Conservation (phyloP, 2,329 filamentous ascomycete genomes). For the Venturiaceae sp. region DNA sequence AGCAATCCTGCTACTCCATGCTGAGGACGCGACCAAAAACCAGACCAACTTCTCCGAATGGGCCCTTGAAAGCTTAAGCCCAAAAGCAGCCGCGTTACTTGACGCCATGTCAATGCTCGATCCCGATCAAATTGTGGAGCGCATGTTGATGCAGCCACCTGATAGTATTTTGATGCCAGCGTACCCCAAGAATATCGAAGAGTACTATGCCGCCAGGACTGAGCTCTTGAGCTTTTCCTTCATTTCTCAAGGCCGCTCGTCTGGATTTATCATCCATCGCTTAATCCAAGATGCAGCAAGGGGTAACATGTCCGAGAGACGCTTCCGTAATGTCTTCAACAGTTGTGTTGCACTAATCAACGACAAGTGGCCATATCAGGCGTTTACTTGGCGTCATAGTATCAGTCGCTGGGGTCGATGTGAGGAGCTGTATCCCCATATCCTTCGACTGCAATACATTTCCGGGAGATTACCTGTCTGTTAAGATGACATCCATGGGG, state of each 20-base stretch:
- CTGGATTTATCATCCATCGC: conserved; percentile 7
- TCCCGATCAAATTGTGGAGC: conserved; percentile 11
- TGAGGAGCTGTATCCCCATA: conserved; percentile 12
- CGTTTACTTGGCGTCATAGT: conserved; percentile 12
- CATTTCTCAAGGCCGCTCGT: neutral
- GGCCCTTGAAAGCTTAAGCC: conserved; percentile 9
- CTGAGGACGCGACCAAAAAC: neutral
- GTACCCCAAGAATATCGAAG: conserved; percentile 1
- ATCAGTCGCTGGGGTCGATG: conserved; percentile 10
- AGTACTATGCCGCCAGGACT: conserved; percentile 7
- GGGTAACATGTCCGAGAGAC: neutral
- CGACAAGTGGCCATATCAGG: conserved; percentile 12
- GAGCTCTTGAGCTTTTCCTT: conserved; percentile 9
- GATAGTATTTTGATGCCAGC: neutral
- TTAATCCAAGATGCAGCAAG: conserved; percentile 11
- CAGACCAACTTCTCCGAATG: conserved; percentile 1
- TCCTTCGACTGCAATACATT: conserved; percentile 5
- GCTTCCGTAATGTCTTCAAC: conserved; percentile 7
- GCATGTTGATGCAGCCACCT: neutral
- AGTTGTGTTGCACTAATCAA: conserved; percentile 9
- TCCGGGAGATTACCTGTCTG: conserved; percentile 4
- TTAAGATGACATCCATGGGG: conserved; percentile 1
- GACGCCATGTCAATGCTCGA: conserved; percentile 12
- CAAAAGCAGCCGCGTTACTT: conserved; percentile 7
- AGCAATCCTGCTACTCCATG: neutral